A percentile compares a stretch with the other conserved stretches of the same genome.
These are phyloP conservation scores for Penicillium coffeae DNA, from an alignment of 495 filamentous ascomycete genomes.

Conservation along the genomic window DNA sequence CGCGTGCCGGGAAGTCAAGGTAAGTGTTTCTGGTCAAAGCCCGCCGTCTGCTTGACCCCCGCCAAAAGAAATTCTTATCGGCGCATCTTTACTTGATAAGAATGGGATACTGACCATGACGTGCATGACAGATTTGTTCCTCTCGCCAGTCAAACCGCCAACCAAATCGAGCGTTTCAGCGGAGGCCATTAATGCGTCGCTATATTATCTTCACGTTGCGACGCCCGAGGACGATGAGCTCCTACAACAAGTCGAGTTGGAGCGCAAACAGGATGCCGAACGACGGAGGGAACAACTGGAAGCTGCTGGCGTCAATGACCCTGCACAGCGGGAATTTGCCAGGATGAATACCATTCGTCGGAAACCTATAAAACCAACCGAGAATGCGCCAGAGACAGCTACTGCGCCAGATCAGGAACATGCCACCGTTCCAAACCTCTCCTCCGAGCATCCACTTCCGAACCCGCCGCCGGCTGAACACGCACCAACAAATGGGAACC, in stretches of 20 bases:
- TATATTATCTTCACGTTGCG: slow-evolving; percentile 88
- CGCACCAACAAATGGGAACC: slow-evolving; percentile 17
- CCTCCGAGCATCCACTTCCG: slow-evolving; percentile 17
- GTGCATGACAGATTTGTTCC: slow-evolving; percentile 69
- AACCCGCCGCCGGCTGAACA: slow-evolving; percentile 20
- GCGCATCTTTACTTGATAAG: slow-evolving; percentile 7
- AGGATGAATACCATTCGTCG: slow-evolving; percentile 41
- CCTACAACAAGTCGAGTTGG: slow-evolving; percentile 43
- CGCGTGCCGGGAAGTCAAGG: slow-evolving; percentile 87
- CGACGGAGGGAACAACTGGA: slow-evolving; percentile 38
- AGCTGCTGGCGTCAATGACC: slow-evolving; percentile 20
- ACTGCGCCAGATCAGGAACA: slow-evolving; percentile 15
- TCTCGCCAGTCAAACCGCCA: slow-evolving; percentile 86
- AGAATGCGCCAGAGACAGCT: slow-evolving; percentile 5
- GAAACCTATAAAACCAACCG: slow-evolving; percentile 33
- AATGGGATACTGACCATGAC: slow-evolving; percentile 11
- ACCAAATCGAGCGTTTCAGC: slow-evolving; percentile 76
- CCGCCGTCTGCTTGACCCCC: too few relatives aligned
- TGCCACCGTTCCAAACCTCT: slow-evolving; percentile 1
- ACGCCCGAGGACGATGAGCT: slow-evolving; percentile 54
- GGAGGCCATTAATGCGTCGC: slow-evolving; percentile 77
- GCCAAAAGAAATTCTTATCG: neutral
- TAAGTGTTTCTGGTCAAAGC: slow-evolving; percentile 34
- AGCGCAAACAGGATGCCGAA: slow-evolving; percentile 42
- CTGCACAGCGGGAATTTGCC: slow-evolving; percentile 27